These are phyloP conservation scores for Malus orientalis DNA, from an alignment of 306 rosid species.

Conservation along the genomic window DNA sequence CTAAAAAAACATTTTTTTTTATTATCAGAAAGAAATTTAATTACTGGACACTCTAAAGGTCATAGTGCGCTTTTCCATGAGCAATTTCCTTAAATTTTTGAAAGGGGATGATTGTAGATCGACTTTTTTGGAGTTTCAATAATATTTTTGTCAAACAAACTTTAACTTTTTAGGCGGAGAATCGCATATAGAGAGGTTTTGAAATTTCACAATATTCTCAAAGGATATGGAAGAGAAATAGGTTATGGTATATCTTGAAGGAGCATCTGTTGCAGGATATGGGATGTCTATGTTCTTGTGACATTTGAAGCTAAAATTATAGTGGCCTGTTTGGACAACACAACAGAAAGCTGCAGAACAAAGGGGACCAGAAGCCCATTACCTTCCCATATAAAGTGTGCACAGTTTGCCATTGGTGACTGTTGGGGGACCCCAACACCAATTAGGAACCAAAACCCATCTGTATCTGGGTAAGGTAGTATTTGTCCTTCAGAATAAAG, in stretches of 20 bases:
- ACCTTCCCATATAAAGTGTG: not conserved
- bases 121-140: too few relatives aligned
- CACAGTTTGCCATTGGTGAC: not conserved
- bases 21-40: too few relatives aligned
- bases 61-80: too few relatives aligned
- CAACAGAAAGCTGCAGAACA: not conserved
- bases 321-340: not conserved
- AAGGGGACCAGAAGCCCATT: slow-evolving; percentile 7
- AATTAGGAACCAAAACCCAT: not conserved
- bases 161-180: not conserved
- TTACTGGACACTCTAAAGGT: too few relatives aligned
- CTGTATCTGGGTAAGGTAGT: not conserved
- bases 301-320: not conserved
- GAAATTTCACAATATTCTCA: not conserved
- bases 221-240: not conserved
- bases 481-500: not conserved
- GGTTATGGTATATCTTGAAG: not conserved
- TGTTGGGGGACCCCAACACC: not conserved
- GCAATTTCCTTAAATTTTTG: too few relatives aligned
- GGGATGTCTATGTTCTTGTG: not conserved
- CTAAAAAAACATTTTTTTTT: too few relatives aligned
- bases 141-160: too few relatives aligned
- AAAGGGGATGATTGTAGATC: too few relatives aligned
- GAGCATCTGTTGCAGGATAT: not conserved
- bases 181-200: not conserved